Evolutionary conservation across 2,329 filamentous ascomycete genomes (phyloP), one percentile per base, ranked within the genome.

Genomic region (Penicillium sp.): DNA sequence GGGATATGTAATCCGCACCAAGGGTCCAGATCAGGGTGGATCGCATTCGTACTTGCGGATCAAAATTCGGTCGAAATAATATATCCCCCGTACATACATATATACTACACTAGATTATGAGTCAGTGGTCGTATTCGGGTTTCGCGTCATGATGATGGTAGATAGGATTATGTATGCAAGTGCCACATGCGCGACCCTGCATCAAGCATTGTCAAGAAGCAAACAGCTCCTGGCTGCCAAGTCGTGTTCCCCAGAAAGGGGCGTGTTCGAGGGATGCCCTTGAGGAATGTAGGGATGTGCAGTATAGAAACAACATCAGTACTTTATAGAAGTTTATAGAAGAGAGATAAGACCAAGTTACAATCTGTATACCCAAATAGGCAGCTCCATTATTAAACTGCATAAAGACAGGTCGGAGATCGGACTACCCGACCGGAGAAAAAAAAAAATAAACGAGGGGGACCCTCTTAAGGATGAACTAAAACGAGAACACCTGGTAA

Each of bases 351-450:
- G 33, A 43, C 29, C 29, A 31, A 11, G 10, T 11, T 31, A 31
- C 31, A 33, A 33, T 13, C 31, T 33, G 31, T 33, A 33, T 33
- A 33, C 31, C 11, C 11, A 15, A 33, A 33, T 33, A 33, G 31
- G 31, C 11, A 15, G 11, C 29, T 31, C 29, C 3, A 31, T 31
- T 31, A 11, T 11, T 29, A 0, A 27, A 29, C 29, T 33, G 36
- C 40, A 50, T 43, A 50, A 49, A 44, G 29, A 16, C 4, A 43
- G 2, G 27, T 46, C 53, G 53, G 53, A 55, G 39, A n/a, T 33
- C 13, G 21, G n/a, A 9, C 46, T 41, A 27, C 11, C 53, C 53
- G 46, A 50, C 34, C 44, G 16, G 33, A 16, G 2, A 3, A 16
- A 34, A 34, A 13, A 21, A 21, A 47, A 23, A 34, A 36, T 29